phyloP scores from a whole-genome alignment of 495 filamentous ascomycete genomes.

The Penicillium steckii region DNA sequence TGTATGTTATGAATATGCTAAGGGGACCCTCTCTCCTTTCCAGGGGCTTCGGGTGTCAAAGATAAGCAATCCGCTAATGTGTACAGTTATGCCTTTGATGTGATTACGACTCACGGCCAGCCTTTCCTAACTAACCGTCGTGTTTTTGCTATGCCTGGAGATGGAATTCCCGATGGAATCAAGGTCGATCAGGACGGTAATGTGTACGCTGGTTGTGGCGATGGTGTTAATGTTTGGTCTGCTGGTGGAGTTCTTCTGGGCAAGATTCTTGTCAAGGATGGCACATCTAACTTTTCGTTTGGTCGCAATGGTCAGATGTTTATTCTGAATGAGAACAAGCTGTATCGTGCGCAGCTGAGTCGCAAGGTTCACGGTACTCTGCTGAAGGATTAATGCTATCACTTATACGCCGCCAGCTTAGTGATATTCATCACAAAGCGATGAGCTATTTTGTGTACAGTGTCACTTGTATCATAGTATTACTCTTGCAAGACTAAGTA shows the following conservation, averaged over 20 bases:
- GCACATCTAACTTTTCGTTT: constrained; percentile 46
- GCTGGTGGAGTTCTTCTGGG: constrained; percentile 52
- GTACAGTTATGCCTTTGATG: constrained; percentile 28
- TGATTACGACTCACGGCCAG: constrained; percentile 17
- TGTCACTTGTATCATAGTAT: too few relatives aligned
- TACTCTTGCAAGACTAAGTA: too few relatives aligned
- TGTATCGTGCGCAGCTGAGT: constrained; percentile 38
- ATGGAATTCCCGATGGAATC: constrained; percentile 59
- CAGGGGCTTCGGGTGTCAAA: background rate
- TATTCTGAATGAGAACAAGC: constrained; percentile 40
- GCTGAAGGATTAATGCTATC: constrained; percentile 17
- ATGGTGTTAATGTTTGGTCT: constrained; percentile 63
- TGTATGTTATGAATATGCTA: constrained; percentile 18
- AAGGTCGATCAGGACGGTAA: constrained; percentile 60
- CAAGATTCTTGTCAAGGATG: constrained; percentile 48
- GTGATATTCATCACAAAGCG: too few relatives aligned
- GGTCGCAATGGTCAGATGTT: constrained; percentile 43
- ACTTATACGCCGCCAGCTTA: too few relatives aligned
- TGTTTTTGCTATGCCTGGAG: constrained; percentile 57
- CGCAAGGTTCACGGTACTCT: constrained; percentile 29
- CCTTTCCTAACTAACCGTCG: constrained; percentile 50
- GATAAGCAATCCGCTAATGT: background rate
- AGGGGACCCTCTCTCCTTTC: too few relatives aligned
- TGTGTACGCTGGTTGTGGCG: constrained; percentile 59
- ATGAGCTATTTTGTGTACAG: too few relatives aligned